Percentiles rank a stretch among this genome's conserved stretches.
Conservation (phyloP, 306 rosid species). For the Trifolium repens region DNA sequence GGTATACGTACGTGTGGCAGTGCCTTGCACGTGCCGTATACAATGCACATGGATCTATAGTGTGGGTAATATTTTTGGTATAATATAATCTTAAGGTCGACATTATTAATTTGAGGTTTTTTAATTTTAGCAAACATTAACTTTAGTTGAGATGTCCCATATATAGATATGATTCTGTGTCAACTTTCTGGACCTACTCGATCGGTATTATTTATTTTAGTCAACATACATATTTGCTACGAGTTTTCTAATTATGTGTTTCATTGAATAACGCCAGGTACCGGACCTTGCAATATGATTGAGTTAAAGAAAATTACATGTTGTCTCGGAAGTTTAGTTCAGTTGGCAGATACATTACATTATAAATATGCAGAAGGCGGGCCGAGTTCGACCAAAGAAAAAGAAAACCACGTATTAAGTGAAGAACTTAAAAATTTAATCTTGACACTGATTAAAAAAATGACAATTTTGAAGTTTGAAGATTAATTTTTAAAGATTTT, state of each 20-base stretch:
- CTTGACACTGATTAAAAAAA: no score
- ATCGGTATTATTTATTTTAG: background rate
- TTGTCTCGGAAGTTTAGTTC: no score
- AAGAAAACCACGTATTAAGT: background rate
- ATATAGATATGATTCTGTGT: background rate
- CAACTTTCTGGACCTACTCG: background rate
- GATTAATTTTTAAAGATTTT: no score
- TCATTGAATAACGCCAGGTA: background rate
- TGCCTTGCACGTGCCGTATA: conserved; percentile 44
- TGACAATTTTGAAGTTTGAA: no score
- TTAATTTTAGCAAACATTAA: no score
- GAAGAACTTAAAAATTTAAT: no score
- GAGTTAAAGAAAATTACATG: background rate
- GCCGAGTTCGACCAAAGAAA: no score
- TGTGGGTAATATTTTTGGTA: background rate
- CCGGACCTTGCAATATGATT: background rate
- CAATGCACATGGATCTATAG: conserved; percentile 35
- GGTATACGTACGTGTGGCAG: conserved; percentile 39
- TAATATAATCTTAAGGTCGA: background rate
- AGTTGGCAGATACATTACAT: no score
- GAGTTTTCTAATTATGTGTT: background rate
- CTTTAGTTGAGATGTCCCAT: background rate
- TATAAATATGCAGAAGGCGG: no score
- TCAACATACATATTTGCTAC: background rate
- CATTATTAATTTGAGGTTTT: background rate